A percentile compares a stretch with the other conserved stretches of the same genome.
Conservation (phyloP, 2,329 filamentous ascomycete species). For the Cercospora sp. region DNA sequence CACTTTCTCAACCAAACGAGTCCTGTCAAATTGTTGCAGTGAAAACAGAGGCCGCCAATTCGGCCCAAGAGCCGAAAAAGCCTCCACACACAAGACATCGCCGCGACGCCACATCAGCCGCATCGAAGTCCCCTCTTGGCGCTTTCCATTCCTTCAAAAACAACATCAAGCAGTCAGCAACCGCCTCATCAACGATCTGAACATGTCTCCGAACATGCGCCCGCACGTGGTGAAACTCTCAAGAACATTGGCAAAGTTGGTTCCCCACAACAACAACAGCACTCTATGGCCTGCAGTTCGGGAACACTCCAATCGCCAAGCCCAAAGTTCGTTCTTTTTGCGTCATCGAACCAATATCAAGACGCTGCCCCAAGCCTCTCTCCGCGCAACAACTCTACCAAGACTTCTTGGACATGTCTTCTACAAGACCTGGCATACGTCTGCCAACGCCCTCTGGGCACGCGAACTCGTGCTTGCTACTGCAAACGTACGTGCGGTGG, state of each 20-base stretch:
- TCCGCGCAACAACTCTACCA: slow-evolving; percentile 6
- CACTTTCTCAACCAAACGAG: neutral
- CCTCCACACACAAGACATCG: slow-evolving; percentile 9
- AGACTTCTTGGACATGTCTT: slow-evolving; percentile 21
- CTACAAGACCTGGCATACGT: slow-evolving; percentile 23
- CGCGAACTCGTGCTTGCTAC: slow-evolving; percentile 3
- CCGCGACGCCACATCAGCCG: slow-evolving; percentile 7
- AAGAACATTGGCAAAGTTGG: slow-evolving; percentile 4
- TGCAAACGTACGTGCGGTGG: neutral
- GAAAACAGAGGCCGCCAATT: neutral
- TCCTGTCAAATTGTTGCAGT: neutral
- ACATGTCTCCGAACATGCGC: neutral
- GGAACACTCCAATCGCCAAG: neutral
- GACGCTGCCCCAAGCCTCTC: neutral
- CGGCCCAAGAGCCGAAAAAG: slow-evolving; percentile 7
- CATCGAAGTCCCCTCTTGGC: neutral
- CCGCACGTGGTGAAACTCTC: slow-evolving; percentile 9
- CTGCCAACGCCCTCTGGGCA: slow-evolving; percentile 19
- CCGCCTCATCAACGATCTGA: neutral
- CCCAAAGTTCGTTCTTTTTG: slow-evolving; percentile 2
- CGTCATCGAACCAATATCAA: slow-evolving; percentile 8
- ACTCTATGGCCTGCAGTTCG: neutral
- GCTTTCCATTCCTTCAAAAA: neutral
- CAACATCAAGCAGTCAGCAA: neutral
- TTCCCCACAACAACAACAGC: neutral